Percentiles rank a stretch among this genome's conserved stretches.
phyloP scores from a whole-genome alignment of 2,329 filamentous ascomycete species.

The Sordariomycetes sp. region DNA sequence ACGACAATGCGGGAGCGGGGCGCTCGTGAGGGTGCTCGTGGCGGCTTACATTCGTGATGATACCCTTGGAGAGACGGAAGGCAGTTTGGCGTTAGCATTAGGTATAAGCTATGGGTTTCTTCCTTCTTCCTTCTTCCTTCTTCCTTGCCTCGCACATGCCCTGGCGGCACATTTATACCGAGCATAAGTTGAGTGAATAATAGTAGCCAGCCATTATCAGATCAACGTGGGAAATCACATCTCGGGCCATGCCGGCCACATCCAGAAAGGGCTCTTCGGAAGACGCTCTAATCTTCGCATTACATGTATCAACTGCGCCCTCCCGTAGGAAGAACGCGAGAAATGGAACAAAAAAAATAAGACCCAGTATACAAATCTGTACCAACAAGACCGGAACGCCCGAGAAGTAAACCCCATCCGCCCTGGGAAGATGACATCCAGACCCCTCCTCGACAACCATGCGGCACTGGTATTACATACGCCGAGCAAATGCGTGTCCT shows the following conservation, averaged over 20 bases:
- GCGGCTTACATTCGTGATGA: not conserved
- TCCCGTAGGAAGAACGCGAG: not conserved
- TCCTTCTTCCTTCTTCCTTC: not conserved
- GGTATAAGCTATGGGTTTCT: not conserved
- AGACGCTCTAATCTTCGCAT: too few species aligned
- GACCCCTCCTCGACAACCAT: not conserved
- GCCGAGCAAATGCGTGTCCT: not conserved
- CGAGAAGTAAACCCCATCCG: too few species aligned
- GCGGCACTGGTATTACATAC: not conserved
- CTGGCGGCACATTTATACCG: not conserved
- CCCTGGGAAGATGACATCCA: too few species aligned
- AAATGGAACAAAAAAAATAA: not conserved
- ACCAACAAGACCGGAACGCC: too few species aligned
- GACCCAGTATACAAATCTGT: too few species aligned
- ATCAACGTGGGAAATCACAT: not conserved
- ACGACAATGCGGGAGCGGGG: constrained; percentile 2
- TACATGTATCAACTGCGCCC: too few species aligned
- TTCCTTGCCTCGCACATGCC: not conserved
- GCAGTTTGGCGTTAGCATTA: not conserved
- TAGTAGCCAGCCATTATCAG: not conserved
- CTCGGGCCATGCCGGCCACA: not conserved
- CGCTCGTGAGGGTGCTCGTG: not conserved
- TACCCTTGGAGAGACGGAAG: not conserved
- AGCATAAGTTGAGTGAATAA: not conserved
- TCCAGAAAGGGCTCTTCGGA: too few species aligned